Percentiles rank a stretch among this genome's conserved stretches.
Conservation (phyloP, 2,329 filamentous ascomycete genomes). For the Penicillium sp. region DNA sequence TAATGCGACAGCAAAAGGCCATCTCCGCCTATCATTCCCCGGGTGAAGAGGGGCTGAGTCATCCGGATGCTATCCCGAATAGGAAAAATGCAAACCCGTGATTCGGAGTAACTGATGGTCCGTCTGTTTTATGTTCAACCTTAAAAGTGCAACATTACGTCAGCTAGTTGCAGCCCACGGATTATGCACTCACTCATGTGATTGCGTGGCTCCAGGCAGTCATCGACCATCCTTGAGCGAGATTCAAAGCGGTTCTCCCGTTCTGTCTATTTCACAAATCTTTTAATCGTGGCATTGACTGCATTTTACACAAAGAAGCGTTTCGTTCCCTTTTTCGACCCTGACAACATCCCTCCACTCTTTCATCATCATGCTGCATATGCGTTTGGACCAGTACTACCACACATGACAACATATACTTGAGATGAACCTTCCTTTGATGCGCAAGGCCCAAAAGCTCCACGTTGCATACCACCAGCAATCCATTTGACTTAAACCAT, state of each 20-base stretch:
- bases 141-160: slow-evolving; percentile 1
- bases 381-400: slow-evolving; percentile 9
- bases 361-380: slow-evolving; percentile 14
- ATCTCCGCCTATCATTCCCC: slow-evolving; percentile 1
- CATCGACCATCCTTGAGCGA: background rate
- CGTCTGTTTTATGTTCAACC: background rate
- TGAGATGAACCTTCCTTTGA: slow-evolving; percentile 17
- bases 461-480: slow-evolving; percentile 17
- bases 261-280: background rate
- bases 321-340: background rate
- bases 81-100: background rate
- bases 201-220: slow-evolving; percentile 7
- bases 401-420: slow-evolving; percentile 8
- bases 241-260: background rate
- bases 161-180: background rate
- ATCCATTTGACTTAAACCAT: slow-evolving; percentile 2
- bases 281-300: background rate
- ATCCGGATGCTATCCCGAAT: background rate
- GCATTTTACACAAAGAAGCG: background rate
- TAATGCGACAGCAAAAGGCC: slow-evolving; percentile 2
- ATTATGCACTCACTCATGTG: slow-evolving; percentile 9
- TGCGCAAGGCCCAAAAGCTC: slow-evolving; percentile 7
- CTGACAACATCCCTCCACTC: background rate
- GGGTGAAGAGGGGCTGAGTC: slow-evolving; percentile 1
- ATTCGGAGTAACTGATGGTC: background rate